phyloP scores from a whole-genome alignment of 2,329 filamentous ascomycete genomes.

The Botrytis deweyae region DNA sequence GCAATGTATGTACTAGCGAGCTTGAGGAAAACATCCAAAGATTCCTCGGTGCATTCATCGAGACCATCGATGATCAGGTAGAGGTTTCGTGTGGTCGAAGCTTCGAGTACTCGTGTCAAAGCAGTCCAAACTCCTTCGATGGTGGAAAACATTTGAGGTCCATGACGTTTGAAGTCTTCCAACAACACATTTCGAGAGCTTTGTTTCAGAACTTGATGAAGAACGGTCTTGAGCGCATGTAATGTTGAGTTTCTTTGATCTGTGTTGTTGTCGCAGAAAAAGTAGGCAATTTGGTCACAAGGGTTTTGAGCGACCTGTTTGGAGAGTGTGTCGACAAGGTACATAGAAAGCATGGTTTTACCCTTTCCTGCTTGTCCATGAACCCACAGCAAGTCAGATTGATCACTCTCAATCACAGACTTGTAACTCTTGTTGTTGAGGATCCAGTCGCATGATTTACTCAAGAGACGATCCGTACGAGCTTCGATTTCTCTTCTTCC shows the following conservation, averaged over 20 bases:
- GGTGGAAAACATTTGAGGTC: conserved; percentile 18
- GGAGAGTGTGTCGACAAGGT: conserved; percentile 16
- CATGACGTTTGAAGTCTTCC: conserved; percentile 20
- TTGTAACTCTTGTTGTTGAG: conserved; percentile 18
- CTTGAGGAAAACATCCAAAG: conserved; percentile 16
- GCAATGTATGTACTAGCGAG: conserved; percentile 18
- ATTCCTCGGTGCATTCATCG: conserved; percentile 21
- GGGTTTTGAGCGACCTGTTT: conserved; percentile 20
- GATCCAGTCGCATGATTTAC: conserved; percentile 21
- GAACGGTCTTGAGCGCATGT: conserved; percentile 21
- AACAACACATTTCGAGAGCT: conserved; percentile 16
- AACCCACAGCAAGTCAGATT: conserved; percentile 21
- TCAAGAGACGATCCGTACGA: conserved; percentile 20
- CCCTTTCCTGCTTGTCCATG: conserved; percentile 23
- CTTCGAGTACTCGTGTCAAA: conserved; percentile 16
- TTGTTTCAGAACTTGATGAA: conserved; percentile 18
- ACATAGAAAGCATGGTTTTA: conserved; percentile 23
- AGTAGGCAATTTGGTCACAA: conserved; percentile 19
- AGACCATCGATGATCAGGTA: conserved; percentile 23
- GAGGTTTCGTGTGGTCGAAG: conserved; percentile 18
- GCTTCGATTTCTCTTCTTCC: conserved; percentile 18
- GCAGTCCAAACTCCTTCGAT: conserved; percentile 21
- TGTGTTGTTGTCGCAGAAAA: conserved; percentile 21
- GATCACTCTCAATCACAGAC: conserved; percentile 15
- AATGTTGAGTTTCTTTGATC: conserved; percentile 19